Evolutionary conservation across 108 stramenopile genomes (phyloP).

Genomic region (Skeletonema tropicum): DNA sequence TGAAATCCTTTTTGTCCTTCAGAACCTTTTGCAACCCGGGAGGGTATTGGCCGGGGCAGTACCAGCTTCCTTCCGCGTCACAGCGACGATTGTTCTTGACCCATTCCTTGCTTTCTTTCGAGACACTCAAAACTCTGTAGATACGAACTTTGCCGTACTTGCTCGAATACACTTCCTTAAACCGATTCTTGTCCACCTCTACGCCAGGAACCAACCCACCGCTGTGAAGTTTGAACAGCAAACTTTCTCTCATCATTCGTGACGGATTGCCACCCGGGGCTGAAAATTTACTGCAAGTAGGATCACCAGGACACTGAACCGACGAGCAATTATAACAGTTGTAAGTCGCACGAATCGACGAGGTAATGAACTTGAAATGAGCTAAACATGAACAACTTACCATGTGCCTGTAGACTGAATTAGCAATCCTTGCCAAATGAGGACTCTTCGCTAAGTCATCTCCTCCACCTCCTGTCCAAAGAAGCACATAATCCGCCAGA

Average conservation of each 20-base stretch:
- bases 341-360: background rate
- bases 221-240: constrained; percentile 93
- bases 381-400: constrained; percentile 12
- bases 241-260: constrained; percentile 69
- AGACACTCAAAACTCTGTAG: constrained; percentile 91
- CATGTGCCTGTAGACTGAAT: constrained; percentile 92
- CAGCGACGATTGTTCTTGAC: constrained; percentile 83
- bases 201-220: constrained; percentile 75
- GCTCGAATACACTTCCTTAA: constrained; percentile 89
- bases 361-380: background rate
- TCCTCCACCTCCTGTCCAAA: constrained; percentile 95
- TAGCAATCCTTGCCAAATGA: constrained; percentile 96
- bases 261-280: constrained; percentile 68
- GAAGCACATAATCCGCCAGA: constrained; percentile 96
- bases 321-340: background rate
- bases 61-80: constrained; percentile 90
- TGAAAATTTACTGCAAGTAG: constrained; percentile 84
- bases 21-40: constrained; percentile 87
- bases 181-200: constrained; percentile 66
- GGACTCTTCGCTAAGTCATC: constrained; percentile 98
- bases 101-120: constrained; percentile 89
- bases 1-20: constrained; percentile 83
- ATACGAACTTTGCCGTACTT: constrained; percentile 97
- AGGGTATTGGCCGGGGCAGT: constrained; percentile 90
- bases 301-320: constrained; percentile 78